A percentile compares a stretch with the other conserved stretches of the same genome.
These are phyloP conservation scores for Diaporthe vexans DNA, from an alignment of 2,329 filamentous ascomycete genomes.

Conservation along the genomic window DNA sequence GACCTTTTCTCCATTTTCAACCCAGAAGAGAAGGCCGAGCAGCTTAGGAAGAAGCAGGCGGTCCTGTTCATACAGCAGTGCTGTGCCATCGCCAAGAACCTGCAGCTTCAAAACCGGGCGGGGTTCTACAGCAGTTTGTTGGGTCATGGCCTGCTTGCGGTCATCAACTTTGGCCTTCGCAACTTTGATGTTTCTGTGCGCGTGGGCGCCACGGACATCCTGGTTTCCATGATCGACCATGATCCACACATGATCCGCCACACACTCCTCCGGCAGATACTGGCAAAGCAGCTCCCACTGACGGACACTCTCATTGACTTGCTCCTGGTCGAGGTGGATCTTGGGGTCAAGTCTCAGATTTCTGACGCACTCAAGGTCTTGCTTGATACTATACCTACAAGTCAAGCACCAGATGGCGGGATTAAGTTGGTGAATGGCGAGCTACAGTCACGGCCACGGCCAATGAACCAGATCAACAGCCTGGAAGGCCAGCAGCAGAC, in stretches of 20 bases:
- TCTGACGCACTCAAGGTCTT: constrained; percentile 96
- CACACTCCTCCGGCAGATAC: constrained; percentile 92
- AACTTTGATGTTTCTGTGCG: constrained; percentile 87
- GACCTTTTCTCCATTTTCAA: constrained; percentile 91
- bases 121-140: constrained; percentile 93
- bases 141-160: constrained; percentile 84
- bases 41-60: constrained; percentile 88
- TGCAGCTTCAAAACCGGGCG: constrained; percentile 86
- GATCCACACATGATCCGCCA: constrained; percentile 94
- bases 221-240: constrained; percentile 95
- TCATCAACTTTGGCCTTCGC: constrained; percentile 92
- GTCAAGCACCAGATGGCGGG: constrained; percentile 68
- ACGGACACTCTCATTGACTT: constrained; percentile 95
- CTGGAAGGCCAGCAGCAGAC: constrained; percentile 72
- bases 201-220: constrained; percentile 92
- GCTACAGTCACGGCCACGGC: constrained; percentile 73
- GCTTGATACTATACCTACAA: constrained; percentile 76
- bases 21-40: constrained; percentile 66
- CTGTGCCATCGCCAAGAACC: constrained; percentile 92
- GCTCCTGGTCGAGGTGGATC: constrained; percentile 88
- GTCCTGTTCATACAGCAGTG: constrained; percentile 98
- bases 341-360: constrained; percentile 95
- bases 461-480: constrained; percentile 43
- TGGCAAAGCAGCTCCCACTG: constrained; percentile 86
- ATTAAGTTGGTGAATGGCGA: constrained; percentile 75